A percentile compares a stretch with the other conserved stretches of the same genome.
Evolutionary conservation across 257 asterid species (phyloP).

Genomic region (Ilex asprella): DNA sequence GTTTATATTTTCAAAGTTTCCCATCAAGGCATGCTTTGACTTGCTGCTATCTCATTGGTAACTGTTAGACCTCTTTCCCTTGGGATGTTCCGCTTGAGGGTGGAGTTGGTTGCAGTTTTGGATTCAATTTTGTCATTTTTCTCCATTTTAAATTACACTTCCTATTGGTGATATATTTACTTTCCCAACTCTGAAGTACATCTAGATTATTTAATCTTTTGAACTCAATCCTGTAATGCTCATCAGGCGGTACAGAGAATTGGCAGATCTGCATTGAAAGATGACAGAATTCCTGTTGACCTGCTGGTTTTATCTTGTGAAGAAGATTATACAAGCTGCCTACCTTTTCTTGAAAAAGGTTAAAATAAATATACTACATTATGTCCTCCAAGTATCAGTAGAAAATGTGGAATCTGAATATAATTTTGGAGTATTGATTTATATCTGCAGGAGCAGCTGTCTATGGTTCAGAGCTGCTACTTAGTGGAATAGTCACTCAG

Average conservation of each 20-base stretch:
- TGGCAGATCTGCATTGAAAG: conserved; percentile 65
- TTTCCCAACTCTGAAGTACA: too few relatives aligned
- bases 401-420: background rate
- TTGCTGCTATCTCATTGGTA: too few relatives aligned
- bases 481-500: conserved; percentile 92
- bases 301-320: conserved; percentile 83
- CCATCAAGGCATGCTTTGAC: too few relatives aligned
- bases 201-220: too few relatives aligned
- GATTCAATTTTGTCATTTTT: too few relatives aligned
- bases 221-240: conserved; percentile 5
- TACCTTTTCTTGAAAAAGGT: conserved; percentile 93
- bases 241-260: conserved; percentile 84
- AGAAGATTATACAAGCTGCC: conserved; percentile 76
- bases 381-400: background rate
- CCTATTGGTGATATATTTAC: too few relatives aligned
- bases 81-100: too few relatives aligned
- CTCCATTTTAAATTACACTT: too few relatives aligned
- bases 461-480: conserved; percentile 85
- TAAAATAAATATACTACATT: background rate
- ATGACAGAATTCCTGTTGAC: conserved; percentile 51
- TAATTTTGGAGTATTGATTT: conserved; percentile 1
- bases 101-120: too few relatives aligned
- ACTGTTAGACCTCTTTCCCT: too few relatives aligned
- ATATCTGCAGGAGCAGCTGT: conserved; percentile 55
- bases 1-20: too few relatives aligned